A percentile compares a stretch with the other conserved stretches of the same genome.
phyloP scores from a whole-genome alignment of 2,329 filamentous ascomycete species.

The Beauveria australis region DNA sequence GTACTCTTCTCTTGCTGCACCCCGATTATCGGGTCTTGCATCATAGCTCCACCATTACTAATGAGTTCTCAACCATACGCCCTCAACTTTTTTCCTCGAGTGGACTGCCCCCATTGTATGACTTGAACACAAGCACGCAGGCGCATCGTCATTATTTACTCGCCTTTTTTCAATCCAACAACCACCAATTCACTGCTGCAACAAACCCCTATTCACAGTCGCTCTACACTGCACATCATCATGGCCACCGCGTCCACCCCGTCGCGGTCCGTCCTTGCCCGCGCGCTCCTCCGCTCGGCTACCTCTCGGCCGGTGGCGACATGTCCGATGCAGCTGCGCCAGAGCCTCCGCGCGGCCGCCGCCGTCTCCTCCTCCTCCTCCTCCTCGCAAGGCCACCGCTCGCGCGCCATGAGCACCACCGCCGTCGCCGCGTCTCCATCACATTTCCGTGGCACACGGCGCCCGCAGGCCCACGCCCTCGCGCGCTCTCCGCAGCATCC shows the following conservation, averaged over 20 bases:
- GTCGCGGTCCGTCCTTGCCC: conserved; percentile 5
- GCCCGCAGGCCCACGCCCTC: background rate
- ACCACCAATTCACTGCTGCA: background rate
- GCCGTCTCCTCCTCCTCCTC: background rate
- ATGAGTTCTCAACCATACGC: conserved; percentile 15
- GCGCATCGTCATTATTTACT: background rate
- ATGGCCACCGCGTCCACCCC: conserved; percentile 4
- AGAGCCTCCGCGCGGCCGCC: conserved; percentile 4
- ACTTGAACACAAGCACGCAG: background rate
- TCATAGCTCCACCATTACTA: conserved; percentile 27
- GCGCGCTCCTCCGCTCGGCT: conserved; percentile 11
- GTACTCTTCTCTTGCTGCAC: background rate
- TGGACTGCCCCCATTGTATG: background rate
- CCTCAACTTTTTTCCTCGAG: background rate
- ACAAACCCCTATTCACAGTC: background rate
- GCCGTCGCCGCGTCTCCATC: background rate
- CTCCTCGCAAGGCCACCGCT: background rate
- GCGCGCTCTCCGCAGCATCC: conserved; percentile 6
- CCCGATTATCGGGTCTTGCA: conserved; percentile 12
- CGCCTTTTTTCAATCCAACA: background rate
- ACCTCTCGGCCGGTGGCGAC: conserved; percentile 8
- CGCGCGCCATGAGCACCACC: background rate
- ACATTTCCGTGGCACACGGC: background rate
- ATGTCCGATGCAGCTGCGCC: conserved; percentile 12
- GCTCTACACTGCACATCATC: background rate